Conservation (phyloP, 768 basidiomycete genomes). For the Hygrocybe punicea region DNA sequence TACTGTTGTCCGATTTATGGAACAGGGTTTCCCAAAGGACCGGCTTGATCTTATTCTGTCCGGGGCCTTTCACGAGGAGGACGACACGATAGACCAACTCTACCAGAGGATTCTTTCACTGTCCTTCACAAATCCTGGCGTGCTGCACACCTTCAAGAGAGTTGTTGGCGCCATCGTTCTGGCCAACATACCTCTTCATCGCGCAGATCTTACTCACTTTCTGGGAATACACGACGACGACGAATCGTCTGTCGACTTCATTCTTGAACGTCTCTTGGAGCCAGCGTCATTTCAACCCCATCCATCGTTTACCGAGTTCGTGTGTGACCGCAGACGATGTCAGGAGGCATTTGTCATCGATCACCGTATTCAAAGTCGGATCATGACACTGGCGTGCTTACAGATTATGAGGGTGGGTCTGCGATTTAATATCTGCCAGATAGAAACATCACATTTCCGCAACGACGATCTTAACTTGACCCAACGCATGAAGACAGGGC, state of each 20-base stretch:
- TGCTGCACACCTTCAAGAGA: too few relatives aligned
- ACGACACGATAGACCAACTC: background rate
- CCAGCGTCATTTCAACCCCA: background rate
- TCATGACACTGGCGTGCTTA: slow-evolving; percentile 3
- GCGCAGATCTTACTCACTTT: background rate
- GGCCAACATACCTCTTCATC: background rate
- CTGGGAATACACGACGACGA: background rate
- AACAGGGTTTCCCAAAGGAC: background rate
- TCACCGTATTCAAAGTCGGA: background rate
- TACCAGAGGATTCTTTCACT: background rate
- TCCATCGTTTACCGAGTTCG: background rate
- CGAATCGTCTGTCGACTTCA: background rate
- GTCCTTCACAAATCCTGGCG: background rate
- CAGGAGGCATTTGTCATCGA: background rate
- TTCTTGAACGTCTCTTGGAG: slow-evolving; percentile 1
- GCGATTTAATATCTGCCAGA: slow-evolving; percentile 39
- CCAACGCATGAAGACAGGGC: slow-evolving; percentile 11
- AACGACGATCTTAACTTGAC: slow-evolving; percentile 27
- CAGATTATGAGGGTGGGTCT: slow-evolving; percentile 29
- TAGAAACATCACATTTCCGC: slow-evolving; percentile 32
- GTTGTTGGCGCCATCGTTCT: background rate
- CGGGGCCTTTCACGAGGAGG: background rate
- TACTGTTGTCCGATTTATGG: slow-evolving; percentile 2
- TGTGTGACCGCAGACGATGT: background rate
- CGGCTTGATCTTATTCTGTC: background rate